Conservation (phyloP, 176 grass and related monocot genomes). For the Luzula sylvatica region DNA sequence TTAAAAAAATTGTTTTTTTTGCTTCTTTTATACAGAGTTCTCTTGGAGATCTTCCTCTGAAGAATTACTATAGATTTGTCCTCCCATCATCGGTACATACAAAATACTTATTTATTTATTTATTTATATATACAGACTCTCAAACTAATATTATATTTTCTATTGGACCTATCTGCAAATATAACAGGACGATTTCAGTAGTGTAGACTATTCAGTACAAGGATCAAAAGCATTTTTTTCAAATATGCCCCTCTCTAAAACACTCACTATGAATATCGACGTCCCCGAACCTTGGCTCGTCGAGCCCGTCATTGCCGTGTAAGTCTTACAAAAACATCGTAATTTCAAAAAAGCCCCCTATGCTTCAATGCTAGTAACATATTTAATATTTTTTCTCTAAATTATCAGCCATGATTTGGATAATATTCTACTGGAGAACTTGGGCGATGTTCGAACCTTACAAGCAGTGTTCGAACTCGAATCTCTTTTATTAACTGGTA, state of each 20-base stretch:
- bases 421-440: slow-evolving; percentile 92
- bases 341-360: background rate
- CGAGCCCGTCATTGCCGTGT: slow-evolving; percentile 90
- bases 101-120: background rate
- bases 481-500: slow-evolving; percentile 90
- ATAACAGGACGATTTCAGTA: slow-evolving; percentile 78
- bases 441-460: slow-evolving; percentile 72
- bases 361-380: background rate
- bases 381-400: slow-evolving; percentile 19
- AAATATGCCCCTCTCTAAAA: slow-evolving; percentile 98
- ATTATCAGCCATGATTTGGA: slow-evolving; percentile 88
- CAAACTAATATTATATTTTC: slow-evolving; percentile 14
- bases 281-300: slow-evolving; percentile 99
- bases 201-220: slow-evolving; percentile 65
- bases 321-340: slow-evolving; percentile 40
- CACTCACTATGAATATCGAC: slow-evolving; percentile 97
- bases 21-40: slow-evolving; percentile 73
- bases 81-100: slow-evolving; percentile 60
- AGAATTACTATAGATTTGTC: slow-evolving; percentile 98
- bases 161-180: slow-evolving; percentile 17
- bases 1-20: background rate
- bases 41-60: slow-evolving; percentile 89
- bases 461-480: slow-evolving; percentile 97
- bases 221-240: slow-evolving; percentile 94
- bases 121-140: background rate